Percentiles rank a stretch among this genome's conserved stretches.
These are phyloP conservation scores for Davidsoniella australis DNA, from an alignment of 2,329 filamentous ascomycete species.

Conservation along the genomic window DNA sequence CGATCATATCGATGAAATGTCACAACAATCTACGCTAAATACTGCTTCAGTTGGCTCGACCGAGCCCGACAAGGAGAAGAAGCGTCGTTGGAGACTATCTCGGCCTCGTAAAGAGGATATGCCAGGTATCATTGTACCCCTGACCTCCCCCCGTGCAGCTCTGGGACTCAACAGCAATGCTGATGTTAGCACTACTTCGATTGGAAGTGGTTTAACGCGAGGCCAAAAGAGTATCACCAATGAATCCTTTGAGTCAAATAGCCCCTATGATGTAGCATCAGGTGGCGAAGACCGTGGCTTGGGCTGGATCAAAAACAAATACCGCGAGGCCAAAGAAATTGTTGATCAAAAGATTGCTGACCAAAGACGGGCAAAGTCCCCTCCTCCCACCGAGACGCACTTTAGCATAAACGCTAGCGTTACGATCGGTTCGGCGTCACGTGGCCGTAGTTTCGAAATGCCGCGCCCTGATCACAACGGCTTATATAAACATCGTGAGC, in stretches of 20 bases:
- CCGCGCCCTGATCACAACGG: constrained; percentile 28
- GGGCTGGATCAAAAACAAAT: constrained; percentile 43
- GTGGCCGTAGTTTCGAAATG: constrained; percentile 18
- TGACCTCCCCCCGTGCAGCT: constrained; percentile 22
- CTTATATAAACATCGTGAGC: constrained; percentile 27
- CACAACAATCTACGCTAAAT: constrained; percentile 14
- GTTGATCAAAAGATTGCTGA: constrained; percentile 36
- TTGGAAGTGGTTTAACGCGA: constrained; percentile 42
- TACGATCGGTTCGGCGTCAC: constrained; percentile 18
- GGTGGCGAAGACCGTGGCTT: constrained; percentile 26
- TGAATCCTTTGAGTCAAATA: constrained; percentile 30
- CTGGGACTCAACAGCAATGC: constrained; percentile 47
- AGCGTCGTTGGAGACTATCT: constrained; percentile 56
- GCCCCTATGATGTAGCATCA: constrained; percentile 1
- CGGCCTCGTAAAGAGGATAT: constrained; percentile 37
- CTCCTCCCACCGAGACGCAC: constrained; percentile 20
- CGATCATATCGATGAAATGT: constrained; percentile 49
- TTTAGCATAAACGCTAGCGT: constrained; percentile 8
- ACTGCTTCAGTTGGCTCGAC: constrained; percentile 20
- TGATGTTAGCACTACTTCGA: constrained; percentile 48
- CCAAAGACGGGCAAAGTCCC: constrained; percentile 38
- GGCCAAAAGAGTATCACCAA: constrained; percentile 33
- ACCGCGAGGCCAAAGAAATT: constrained; percentile 40
- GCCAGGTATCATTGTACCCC: constrained; percentile 24
- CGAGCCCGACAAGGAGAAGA: constrained; percentile 47